Evolutionary conservation across 225 moss, liverwort and hornwort genomes (phyloP).

Genomic region (Physcomitrium patens): DNA sequence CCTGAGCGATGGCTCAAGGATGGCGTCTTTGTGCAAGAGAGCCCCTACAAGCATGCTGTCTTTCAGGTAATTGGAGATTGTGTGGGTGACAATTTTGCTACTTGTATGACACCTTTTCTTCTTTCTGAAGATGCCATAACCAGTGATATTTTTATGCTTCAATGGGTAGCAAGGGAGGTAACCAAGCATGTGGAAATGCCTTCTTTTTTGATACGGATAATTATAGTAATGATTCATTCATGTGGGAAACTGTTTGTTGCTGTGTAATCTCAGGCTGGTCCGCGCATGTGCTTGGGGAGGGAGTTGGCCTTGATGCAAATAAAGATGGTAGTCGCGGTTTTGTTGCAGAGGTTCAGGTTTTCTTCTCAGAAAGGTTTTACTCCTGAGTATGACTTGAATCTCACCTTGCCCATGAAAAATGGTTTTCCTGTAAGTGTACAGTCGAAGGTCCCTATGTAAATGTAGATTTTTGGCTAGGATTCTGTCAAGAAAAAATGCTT

Average conservation of each 20-base stretch:
- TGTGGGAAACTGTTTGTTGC: too few relatives aligned
- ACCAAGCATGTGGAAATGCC: too few relatives aligned
- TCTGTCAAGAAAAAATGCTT: too few relatives aligned
- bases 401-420: conserved; percentile 33
- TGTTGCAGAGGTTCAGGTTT: conserved; percentile 26
- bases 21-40: conserved; percentile 33
- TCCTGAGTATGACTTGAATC: conserved; percentile 17
- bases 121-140: too few relatives aligned
- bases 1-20: conserved; percentile 51
- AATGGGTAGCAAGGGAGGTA: too few relatives aligned
- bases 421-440: conserved; percentile 29
- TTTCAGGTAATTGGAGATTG: conserved; percentile 38
- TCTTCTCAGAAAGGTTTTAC: neutral
- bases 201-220: too few relatives aligned
- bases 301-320: conserved; percentile 36
- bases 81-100: neutral
- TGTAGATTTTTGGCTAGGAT: neutral
- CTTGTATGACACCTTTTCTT: neutral
- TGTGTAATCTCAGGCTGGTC: conserved; percentile 19
- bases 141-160: too few relatives aligned
- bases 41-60: conserved; percentile 39
- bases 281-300: conserved; percentile 30
- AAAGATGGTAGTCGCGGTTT: conserved; percentile 24
- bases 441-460: neutral
- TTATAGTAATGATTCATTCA: too few relatives aligned